Percentiles rank a stretch among this genome's conserved stretches.
Evolutionary conservation across 1,139 yeast genomes (phyloP).

Genomic region (Wickerhamomyces sp.): DNA sequence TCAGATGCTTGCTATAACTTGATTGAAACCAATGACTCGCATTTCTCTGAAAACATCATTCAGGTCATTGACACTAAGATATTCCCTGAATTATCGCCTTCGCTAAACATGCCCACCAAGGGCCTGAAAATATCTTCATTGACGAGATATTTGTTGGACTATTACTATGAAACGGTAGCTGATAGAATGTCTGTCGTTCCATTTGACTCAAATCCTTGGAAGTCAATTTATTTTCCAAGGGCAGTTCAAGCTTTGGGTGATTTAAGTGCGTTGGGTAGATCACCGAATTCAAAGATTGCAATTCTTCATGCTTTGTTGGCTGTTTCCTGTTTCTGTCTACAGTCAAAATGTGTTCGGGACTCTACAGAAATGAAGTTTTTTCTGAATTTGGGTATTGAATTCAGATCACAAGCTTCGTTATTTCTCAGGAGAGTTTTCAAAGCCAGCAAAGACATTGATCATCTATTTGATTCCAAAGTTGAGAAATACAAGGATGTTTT

Average conservation of each 20-base stretch:
- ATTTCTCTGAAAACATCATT: conserved; percentile 21
- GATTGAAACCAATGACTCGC: conserved; percentile 16
- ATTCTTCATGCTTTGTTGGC: conserved; percentile 76
- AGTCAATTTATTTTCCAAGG: conserved; percentile 74
- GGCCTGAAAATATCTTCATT: conserved; percentile 63
- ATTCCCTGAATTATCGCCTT: conserved; percentile 24
- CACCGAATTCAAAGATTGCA: conserved; percentile 75
- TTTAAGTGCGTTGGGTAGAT: conserved; percentile 64
- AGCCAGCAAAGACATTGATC: background rate
- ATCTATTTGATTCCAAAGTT: conserved; percentile 27
- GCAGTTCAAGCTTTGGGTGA: conserved; percentile 64
- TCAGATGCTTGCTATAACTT: conserved; percentile 7
- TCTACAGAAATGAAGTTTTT: conserved; percentile 59
- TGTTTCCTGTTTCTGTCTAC: conserved; percentile 76
- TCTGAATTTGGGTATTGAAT: conserved; percentile 64
- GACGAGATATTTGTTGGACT: conserved; percentile 63
- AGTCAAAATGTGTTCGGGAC: conserved; percentile 50
- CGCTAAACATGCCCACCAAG: conserved; percentile 53
- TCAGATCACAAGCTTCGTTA: conserved; percentile 69
- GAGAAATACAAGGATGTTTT: conserved; percentile 83
- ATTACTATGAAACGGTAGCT: conserved; percentile 76
- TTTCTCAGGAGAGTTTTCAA: conserved; percentile 61
- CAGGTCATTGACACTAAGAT: conserved; percentile 25
- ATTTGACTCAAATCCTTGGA: conserved; percentile 82
- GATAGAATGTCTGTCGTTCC: conserved; percentile 87